phyloP scores from a whole-genome alignment of 805 yeast genomes.

The Pichia ethanolica region DNA sequence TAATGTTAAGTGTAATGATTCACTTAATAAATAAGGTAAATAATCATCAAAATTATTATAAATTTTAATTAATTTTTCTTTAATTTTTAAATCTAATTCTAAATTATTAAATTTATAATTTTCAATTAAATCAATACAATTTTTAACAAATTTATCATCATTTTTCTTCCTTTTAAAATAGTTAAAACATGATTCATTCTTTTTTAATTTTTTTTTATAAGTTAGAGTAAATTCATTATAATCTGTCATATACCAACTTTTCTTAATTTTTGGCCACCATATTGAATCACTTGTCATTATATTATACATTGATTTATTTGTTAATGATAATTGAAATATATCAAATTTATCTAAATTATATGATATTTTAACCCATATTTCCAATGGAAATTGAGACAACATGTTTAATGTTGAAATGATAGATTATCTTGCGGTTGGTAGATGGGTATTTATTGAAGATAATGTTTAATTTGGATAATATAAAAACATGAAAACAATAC shows the following conservation, averaged over 20 bases:
- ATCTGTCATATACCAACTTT: constrained; percentile 2
- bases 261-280: constrained; percentile 15
- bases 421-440: too few relatives aligned
- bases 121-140: not conserved
- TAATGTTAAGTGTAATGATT: constrained; percentile 14
- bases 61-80: not conserved
- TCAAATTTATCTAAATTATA: constrained; percentile 7
- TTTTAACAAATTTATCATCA: not conserved
- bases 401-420: too few relatives aligned
- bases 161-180: constrained; percentile 1
- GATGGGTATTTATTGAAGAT: too few relatives aligned
- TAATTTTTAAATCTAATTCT: not conserved
- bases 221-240: constrained; percentile 1
- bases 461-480: too few relatives aligned
- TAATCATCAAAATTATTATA: constrained; percentile 4
- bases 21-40: constrained; percentile 17
- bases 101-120: not conserved
- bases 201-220: not conserved
- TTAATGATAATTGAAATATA: constrained; percentile 8
- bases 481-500: too few relatives aligned
- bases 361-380: constrained; percentile 17
- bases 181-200: constrained; percentile 1
- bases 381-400: constrained; percentile 12
- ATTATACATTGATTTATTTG: constrained; percentile 4
- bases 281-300: constrained; percentile 11